phyloP scores from a whole-genome alignment of 441 rosid genomes.

The Euphorbia celastroides region DNA sequence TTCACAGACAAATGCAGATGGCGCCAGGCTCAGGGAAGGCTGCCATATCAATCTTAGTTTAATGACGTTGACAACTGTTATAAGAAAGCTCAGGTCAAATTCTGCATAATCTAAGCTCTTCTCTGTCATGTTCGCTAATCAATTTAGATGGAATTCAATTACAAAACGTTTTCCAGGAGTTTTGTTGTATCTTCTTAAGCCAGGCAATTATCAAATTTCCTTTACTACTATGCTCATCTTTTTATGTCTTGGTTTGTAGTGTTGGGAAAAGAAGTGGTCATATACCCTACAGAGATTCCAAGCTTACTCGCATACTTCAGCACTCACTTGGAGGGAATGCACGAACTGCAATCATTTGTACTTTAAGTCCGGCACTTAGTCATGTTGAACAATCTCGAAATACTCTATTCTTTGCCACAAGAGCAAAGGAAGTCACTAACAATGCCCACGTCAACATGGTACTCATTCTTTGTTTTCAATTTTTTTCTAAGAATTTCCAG shows the following conservation, averaged over 20 bases:
- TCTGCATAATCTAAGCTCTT: slow-evolving; percentile 1
- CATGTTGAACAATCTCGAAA: slow-evolving; percentile 97
- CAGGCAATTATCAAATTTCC: neutral
- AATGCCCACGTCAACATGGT: slow-evolving; percentile 99
- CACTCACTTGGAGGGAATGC: slow-evolving; percentile 99
- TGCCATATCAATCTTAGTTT: slow-evolving; percentile 97
- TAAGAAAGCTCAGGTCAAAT: slow-evolving; percentile 86
- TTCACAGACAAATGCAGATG: slow-evolving; percentile 93
- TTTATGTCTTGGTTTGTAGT: slow-evolving; percentile 30
- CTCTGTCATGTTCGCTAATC: too few relatives aligned
- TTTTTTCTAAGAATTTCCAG: slow-evolving; percentile 2
- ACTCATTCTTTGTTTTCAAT: slow-evolving; percentile 19
- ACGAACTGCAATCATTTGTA: slow-evolving; percentile 95
- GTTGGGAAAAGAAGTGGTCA: slow-evolving; percentile 95
- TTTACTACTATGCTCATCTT: neutral
- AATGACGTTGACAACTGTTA: slow-evolving; percentile 97
- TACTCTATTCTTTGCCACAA: slow-evolving; percentile 86
- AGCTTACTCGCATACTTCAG: slow-evolving; percentile 94
- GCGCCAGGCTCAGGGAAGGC: slow-evolving; percentile 95
- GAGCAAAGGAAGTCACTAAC: slow-evolving; percentile 99
- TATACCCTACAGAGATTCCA: slow-evolving; percentile 92
- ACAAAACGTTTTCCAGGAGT: neutral
- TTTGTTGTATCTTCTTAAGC: neutral
- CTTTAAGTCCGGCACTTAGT: slow-evolving; percentile 82
- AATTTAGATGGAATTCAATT: neutral